Evolutionary conservation across 1,139 yeast genomes (phyloP), one percentile per base, ranked within the genome.

Genomic region (Suhomyces terraborum): DNA sequence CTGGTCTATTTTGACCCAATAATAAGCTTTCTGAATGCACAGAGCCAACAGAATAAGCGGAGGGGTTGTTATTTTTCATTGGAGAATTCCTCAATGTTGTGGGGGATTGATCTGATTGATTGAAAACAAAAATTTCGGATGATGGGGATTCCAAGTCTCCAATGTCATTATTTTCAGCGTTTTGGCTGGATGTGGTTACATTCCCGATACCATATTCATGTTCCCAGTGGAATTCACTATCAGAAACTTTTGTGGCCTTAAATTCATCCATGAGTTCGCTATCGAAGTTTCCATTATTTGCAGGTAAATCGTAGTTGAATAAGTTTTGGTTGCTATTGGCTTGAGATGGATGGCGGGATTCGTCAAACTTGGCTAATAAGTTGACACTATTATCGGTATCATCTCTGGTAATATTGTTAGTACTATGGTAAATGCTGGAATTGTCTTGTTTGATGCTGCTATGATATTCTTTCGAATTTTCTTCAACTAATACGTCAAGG

Each of bases 401-500:
- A 20, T 48, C 53, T 32, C 50, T 43, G 18, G 35, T 27, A 32
- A 35, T 9, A 16, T 36, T 27, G 21, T 38, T 28, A 23, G 45
- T 25, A 27, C 40, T 34, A 14, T 34, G 44, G 14, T 32, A 37
- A 9, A 32, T 32, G 8, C 41, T 36, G 1, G 45, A 35, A 18
- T 34, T 36, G 21, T 38, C 45, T 4, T 28, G 31, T 23, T 38
- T 42, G 2, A 42, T 36, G n/a, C 45, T 32, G 20, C 31, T 40
- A 10, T 58, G 48, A 34, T 48, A 40, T 25, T 62, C 65, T 35
- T 48, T 52, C 8, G 62, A 46, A 41, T 58, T 54, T 47, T 68
- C 74, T 49, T 69, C 74, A 2, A 53, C 53, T 32, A 67, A 56
- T 3, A 59, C 56, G 42, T 61, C 69, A 39, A 68, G 56, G 41